A percentile compares a stretch with the other conserved stretches of the same genome.
These are phyloP conservation scores for Diaporthe aspalathi DNA, from an alignment of 2,329 filamentous ascomycete species.

Conservation along the genomic window DNA sequence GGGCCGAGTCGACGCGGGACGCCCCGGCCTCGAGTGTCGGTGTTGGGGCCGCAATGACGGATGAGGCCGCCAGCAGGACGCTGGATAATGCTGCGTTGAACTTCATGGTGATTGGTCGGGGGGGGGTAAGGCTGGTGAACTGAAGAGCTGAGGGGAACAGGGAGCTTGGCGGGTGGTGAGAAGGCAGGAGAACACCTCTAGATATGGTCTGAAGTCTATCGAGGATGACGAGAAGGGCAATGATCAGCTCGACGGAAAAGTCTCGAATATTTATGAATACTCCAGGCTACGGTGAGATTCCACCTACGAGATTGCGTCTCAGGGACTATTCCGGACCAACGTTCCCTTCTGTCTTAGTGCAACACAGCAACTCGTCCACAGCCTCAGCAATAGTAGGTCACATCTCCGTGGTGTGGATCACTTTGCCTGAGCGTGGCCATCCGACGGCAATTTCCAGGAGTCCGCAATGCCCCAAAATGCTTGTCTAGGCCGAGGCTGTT, in stretches of 20 bases:
- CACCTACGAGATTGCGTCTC: constrained; percentile 26
- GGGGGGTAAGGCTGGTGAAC: too few relatives aligned
- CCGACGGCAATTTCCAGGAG: constrained; percentile 10
- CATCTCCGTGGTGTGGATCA: constrained; percentile 21
- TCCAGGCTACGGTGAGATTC: constrained; percentile 1
- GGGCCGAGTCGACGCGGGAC: constrained; percentile 26
- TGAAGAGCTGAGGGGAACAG: neutral
- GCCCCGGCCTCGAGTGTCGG: constrained; percentile 12
- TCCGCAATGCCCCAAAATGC: constrained; percentile 3
- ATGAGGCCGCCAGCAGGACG: constrained; percentile 19
- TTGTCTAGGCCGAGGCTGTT: constrained; percentile 21
- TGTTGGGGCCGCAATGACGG: constrained; percentile 21
- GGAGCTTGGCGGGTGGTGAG: neutral
- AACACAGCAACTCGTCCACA: neutral
- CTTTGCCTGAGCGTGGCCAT: neutral
- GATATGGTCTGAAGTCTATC: constrained; percentile 1
- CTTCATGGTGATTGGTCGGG: constrained; percentile 25
- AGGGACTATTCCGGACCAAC: constrained; percentile 13
- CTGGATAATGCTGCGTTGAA: constrained; percentile 12
- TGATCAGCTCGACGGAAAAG: constrained; percentile 1
- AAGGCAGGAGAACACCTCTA: neutral
- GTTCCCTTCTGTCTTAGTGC: constrained; percentile 1
- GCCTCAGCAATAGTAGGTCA: neutral
- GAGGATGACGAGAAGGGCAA: constrained; percentile 11
- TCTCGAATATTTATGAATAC: constrained; percentile 11